Evolutionary conservation across 2,329 filamentous ascomycete species (phyloP), one percentile per base, ranked within the genome.

Genomic region (Ceratocystis destructans): DNA sequence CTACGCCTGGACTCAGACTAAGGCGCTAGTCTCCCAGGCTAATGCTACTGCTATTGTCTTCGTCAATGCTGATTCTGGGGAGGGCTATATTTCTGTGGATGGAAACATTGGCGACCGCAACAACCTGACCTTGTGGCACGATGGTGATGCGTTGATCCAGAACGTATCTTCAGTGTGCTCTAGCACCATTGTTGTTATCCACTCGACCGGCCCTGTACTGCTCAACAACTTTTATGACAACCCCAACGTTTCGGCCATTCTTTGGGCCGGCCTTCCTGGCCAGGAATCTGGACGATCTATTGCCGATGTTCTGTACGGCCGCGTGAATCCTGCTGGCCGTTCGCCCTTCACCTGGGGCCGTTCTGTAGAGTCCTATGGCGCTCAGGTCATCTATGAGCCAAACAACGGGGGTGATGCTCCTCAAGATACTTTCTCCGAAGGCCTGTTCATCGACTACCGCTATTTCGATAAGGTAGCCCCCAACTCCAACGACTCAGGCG

Each of bases 101-200:
- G 87, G 84, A 65, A 96, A 96, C 74, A 79, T 81, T 68, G 94
- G 94, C 67, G 93, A 97, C 75, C 87, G 94, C 64, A 91, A 92
- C 72, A 96, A 99, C 76, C 80, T 99, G 46, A 96, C 91, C 0
- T 79, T 96, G 0, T 97, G 93, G 93, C 81, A 87, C 68, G 82
- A 86, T 67, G 92, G 90, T 50, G 90, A 97, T 64, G 80, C 82
- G 0, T 77, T 97, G 66, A 88, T 97, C 76, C 82, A 88, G 75
- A 90, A 88, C 61, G 89, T 96, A 10, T 86, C 90, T 0, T 80
- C 85, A 6, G 73, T 85, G 69, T 92, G 87, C 79, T 85, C 87
- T 77, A 96, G 96, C 80, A 96, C 91, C 12, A 87, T 97, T 68
- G 89, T 97, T 17, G 84, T 96, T 67, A 87, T 97, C 68, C 93